These are phyloP conservation scores for Sclerotinia nivalis DNA, from an alignment of 2,329 filamentous ascomycete species.

Conservation along the genomic window DNA sequence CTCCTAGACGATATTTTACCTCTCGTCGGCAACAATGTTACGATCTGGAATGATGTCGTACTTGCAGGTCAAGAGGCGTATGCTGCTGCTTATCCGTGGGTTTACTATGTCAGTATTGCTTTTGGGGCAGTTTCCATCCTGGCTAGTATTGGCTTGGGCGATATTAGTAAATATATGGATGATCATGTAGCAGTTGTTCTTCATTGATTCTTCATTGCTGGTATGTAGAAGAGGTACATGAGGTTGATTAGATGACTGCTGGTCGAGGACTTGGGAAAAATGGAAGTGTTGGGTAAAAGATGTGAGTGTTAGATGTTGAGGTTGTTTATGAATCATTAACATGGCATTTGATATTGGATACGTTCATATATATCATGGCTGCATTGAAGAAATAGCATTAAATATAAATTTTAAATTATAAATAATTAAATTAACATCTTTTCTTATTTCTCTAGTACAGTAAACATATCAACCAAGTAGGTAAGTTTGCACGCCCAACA, in stretches of 20 bases:
- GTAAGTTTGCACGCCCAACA: too few relatives aligned
- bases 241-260: neutral
- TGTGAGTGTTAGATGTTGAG: neutral
- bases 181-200: conserved; percentile 54
- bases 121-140: conserved; percentile 59
- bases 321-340: neutral
- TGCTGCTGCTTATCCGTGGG: conserved; percentile 58
- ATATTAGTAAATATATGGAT: conserved; percentile 60
- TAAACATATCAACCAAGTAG: too few relatives aligned
- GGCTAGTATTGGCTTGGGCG: conserved; percentile 58
- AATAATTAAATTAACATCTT: too few relatives aligned
- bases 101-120: conserved; percentile 63
- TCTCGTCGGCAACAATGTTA: conserved; percentile 53
- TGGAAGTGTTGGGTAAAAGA: neutral
- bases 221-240: neutral
- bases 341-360: neutral
- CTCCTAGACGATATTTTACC: conserved; percentile 54
- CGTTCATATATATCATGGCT: too few relatives aligned
- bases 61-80: conserved; percentile 57
- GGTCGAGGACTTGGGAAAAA: neutral
- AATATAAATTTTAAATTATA: too few relatives aligned
- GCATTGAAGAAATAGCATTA: too few relatives aligned
- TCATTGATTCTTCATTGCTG: neutral
- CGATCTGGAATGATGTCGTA: conserved; percentile 54
- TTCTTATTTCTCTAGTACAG: too few relatives aligned